Percentiles rank a stretch among this genome's conserved stretches.
Conservation (phyloP, 345 rosid species). For the Pseudoturritis turrita region DNA sequence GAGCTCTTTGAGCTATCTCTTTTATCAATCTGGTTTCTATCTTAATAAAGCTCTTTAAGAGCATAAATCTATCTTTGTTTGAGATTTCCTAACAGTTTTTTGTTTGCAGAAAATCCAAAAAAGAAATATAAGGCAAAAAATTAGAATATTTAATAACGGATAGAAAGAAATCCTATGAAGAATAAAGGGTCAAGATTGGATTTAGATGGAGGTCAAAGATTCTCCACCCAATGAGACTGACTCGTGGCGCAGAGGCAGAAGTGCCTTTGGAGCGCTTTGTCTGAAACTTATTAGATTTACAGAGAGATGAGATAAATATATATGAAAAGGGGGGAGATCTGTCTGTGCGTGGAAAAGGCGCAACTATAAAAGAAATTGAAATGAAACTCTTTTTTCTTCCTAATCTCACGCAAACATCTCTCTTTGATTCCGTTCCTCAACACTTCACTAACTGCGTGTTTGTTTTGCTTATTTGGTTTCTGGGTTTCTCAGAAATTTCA, state of each 20-base stretch:
- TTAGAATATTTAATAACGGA: too few species aligned
- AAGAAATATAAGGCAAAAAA: too few species aligned
- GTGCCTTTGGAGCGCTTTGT: not conserved
- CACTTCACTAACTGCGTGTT: too few species aligned
- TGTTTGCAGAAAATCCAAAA: too few species aligned
- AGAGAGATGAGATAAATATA: not conserved
- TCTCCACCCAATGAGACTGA: too few species aligned
- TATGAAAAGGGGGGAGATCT: too few species aligned
- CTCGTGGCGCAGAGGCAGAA: constrained; percentile 10
- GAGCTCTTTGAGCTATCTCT: too few species aligned
- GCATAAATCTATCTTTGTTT: too few species aligned
- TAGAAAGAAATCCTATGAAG: not conserved
- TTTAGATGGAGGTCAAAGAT: not conserved
- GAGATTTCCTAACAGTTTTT: too few species aligned
- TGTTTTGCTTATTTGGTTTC: not conserved
- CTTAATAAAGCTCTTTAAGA: too few species aligned
- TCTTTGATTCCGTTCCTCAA: too few species aligned
- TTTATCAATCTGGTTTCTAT: too few species aligned
- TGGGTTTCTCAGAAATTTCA: not conserved
- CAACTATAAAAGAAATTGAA: constrained; percentile 16
- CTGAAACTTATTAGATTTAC: not conserved
- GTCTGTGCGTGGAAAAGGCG: constrained; percentile 20
- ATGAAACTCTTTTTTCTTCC: not conserved
- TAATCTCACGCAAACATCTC: not conserved
- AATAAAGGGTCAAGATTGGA: not conserved